These are phyloP conservation scores for Amanita molliuscula DNA, from an alignment of 768 basidiomycete species.

Conservation along the genomic window DNA sequence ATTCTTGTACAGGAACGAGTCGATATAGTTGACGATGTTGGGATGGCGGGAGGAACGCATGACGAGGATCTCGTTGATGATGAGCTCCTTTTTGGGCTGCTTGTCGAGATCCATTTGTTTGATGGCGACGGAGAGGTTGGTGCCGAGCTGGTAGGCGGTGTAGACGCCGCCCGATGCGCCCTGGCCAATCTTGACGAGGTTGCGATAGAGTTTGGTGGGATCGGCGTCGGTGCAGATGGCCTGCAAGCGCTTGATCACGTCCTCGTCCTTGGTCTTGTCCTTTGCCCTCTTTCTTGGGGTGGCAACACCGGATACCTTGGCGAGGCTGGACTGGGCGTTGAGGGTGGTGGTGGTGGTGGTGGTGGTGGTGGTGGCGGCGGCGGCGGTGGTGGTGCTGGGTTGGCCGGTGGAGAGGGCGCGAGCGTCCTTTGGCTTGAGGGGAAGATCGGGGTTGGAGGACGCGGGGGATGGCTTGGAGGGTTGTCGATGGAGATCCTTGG, in stretches of 20 bases:
- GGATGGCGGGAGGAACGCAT: conserved; percentile 95
- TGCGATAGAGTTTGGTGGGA: conserved; percentile 88
- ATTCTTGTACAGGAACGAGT: conserved; percentile 95
- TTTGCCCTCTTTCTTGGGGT: conserved; percentile 84
- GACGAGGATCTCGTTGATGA: conserved; percentile 99
- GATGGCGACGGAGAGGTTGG: conserved; percentile 91
- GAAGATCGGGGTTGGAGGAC: conserved; percentile 49
- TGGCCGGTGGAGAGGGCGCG: conserved; percentile 10
- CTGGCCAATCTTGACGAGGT: conserved; percentile 94
- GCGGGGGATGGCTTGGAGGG: conserved; percentile 44
- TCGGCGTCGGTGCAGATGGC: conserved; percentile 97
- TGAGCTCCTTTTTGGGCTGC: conserved; percentile 98
- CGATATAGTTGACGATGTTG: conserved; percentile 99
- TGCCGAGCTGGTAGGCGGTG: conserved; percentile 95
- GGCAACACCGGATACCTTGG: conserved; percentile 62
- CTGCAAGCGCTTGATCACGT: conserved; percentile 84
- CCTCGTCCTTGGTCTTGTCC: conserved; percentile 74
- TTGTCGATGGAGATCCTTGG: conserved; percentile 9
- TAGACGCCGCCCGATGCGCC: conserved; percentile 98
- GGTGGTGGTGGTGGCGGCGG: conserved; percentile 19
- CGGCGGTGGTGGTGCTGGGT: conserved; percentile 27
- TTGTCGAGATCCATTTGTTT: conserved; percentile 99
- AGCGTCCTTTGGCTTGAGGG: conserved; percentile 24
- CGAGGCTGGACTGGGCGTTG: conserved; percentile 55
- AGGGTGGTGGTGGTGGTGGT: conserved; percentile 22